phyloP scores from a whole-genome alignment of 139 green algal genomes.

The Picochlorum costavermella region DNA sequence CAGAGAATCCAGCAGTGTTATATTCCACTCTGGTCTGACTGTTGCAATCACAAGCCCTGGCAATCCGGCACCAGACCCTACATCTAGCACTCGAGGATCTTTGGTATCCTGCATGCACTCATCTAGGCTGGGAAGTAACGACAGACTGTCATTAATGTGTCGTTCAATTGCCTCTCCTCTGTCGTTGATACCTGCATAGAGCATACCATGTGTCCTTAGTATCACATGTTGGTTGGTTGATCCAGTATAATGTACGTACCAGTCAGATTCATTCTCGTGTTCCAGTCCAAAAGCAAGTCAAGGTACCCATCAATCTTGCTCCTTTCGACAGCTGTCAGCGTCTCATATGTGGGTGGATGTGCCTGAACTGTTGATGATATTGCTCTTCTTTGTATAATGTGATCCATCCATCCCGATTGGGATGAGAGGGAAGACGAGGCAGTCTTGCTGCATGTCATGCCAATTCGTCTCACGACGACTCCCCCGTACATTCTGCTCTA shows the following conservation, averaged over 20 bases:
- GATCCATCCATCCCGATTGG: no score
- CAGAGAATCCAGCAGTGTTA: conserved; percentile 77
- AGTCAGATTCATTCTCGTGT: conserved; percentile 71
- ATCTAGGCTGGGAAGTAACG: conserved; percentile 67
- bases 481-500: no score
- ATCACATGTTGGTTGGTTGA: neutral
- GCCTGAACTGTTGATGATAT: no score
- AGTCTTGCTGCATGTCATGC: no score
- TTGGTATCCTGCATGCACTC: neutral
- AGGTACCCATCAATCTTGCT: conserved; percentile 48
- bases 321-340: conserved; percentile 15
- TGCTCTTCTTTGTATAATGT: no score
- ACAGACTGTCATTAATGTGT: conserved; percentile 70
- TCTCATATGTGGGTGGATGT: neutral
- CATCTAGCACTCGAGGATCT: conserved; percentile 56
- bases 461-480: no score
- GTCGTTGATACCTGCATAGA: conserved; percentile 47
- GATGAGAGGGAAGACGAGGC: no score
- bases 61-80: conserved; percentile 81
- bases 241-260: conserved; percentile 25
- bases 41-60: conserved; percentile 79
- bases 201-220: no score
- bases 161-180: conserved; percentile 40
- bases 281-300: conserved; percentile 54
- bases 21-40: conserved; percentile 60